Evolutionary conservation across 192 early-diverging fungal genomes (phyloP), one percentile per base, ranked within the genome.

Genomic region (Powellomyces hirtus): DNA sequence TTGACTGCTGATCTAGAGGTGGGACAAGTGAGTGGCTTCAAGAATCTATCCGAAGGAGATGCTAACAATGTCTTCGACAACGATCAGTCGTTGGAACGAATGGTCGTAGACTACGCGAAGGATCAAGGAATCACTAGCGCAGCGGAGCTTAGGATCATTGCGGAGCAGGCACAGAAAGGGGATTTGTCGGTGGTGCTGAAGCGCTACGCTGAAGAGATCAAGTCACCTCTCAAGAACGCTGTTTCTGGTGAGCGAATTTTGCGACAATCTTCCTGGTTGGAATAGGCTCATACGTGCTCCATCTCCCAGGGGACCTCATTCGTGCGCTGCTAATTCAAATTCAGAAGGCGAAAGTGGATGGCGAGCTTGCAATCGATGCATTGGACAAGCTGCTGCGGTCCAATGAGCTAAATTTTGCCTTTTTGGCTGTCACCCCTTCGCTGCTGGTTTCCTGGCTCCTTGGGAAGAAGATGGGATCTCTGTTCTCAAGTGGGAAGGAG

Each of bases 271-370:
- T n/a, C n/a, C n/a, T n/a, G 31, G 22, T 56, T n/a, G 13, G 20
- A 56, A 14, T 56, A 26, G 14, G 53, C 27, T 6, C 7, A n/a
- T n/a, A n/a, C n/a, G n/a, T n/a, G n/a, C n/a, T n/a, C n/a, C n/a
- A n/a, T 51, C 33, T 35, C 16, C 14, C 40, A 64, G 81, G 77
- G 24, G 74, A 77, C 38, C 63, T 83, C 30, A 67, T 83, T 33
- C 75, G 81, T 1, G 61, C 78, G 22, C 68, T 83, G 33, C 69
- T 83, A 3, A 83, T 83, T 44, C 81, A 83, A 60, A 52, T 97
- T 5, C 95, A 97, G 78, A 97, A 97, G 73, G 89, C 92, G 6
- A 97, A 97, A 73, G 94, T 97, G 0, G 95, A 97, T 73, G 84
- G 93, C 30, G 93, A 92, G 36, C 76, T 94, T 6, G 92, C 94